These are phyloP conservation scores for Nothomitra cinnamomea DNA, from an alignment of 2,329 filamentous ascomycete species.

Conservation along the genomic window DNA sequence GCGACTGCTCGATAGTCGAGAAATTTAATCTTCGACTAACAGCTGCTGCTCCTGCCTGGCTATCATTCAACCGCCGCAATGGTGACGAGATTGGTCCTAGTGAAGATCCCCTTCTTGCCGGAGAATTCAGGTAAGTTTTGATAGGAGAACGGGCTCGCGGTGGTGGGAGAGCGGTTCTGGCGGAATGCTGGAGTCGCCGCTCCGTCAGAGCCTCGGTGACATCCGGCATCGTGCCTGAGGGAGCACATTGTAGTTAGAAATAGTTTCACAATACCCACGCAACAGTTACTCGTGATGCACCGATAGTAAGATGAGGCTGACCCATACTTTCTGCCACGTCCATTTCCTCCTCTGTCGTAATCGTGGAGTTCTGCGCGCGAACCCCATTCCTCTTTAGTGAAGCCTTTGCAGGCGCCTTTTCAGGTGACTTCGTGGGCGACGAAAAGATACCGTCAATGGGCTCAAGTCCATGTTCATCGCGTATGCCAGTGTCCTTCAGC, in stretches of 20 bases:
- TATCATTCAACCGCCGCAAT: constrained; percentile 16
- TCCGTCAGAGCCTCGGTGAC: constrained; percentile 27
- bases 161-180: constrained; percentile 31
- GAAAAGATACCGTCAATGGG: constrained; percentile 78
- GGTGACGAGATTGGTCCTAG: constrained; percentile 37
- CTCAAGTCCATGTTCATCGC: constrained; percentile 87
- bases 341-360: constrained; percentile 41
- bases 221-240: constrained; percentile 32
- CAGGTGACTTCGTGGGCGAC: constrained; percentile 48
- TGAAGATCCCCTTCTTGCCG: constrained; percentile 43
- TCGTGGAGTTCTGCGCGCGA: constrained; percentile 23
- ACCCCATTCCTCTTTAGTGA: constrained; percentile 10
- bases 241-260: not conserved
- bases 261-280: too few relatives aligned
- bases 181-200: constrained; percentile 27
- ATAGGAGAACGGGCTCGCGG: constrained; percentile 40
- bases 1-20: constrained; percentile 9
- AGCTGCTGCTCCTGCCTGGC: constrained; percentile 19
- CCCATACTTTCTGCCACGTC: constrained; percentile 42
- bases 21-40: constrained; percentile 42
- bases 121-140: constrained; percentile 43
- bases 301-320: constrained; percentile 3
- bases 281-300: constrained; percentile 8
- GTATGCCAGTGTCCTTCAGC: constrained; percentile 57
- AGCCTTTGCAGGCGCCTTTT: constrained; percentile 10